Evolutionary conservation across 2,329 filamentous ascomycete genomes (phyloP).

Genomic region (Verticillium longisporum): DNA sequence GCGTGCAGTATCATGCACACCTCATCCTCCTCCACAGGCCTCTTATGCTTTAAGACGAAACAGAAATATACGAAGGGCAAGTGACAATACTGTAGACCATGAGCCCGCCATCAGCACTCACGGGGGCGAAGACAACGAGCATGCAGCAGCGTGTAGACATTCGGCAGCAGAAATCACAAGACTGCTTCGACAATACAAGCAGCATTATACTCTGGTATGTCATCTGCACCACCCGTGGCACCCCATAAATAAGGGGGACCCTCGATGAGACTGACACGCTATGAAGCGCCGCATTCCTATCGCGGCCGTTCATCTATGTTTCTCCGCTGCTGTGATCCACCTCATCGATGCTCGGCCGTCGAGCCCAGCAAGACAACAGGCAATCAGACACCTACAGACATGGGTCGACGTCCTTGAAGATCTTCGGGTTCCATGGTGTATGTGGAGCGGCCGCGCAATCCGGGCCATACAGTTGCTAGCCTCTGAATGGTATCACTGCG

Average conservation of each 20-base stretch:
- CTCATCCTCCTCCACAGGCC: constrained; percentile 15
- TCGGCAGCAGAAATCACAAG: constrained; percentile 13
- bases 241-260: no score
- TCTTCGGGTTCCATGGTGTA: constrained; percentile 9
- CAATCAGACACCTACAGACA: constrained; percentile 7
- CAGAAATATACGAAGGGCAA: neutral
- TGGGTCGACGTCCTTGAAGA: constrained; percentile 11
- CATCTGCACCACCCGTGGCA: no score
- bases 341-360: constrained; percentile 13
- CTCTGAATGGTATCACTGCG: constrained; percentile 11
- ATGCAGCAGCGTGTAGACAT: constrained; percentile 13
- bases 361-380: constrained; percentile 6
- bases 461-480: constrained; percentile 8
- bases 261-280: neutral
- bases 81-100: neutral
- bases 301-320: constrained; percentile 13
- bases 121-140: constrained; percentile 2
- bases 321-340: constrained; percentile 11
- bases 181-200: constrained; percentile 13
- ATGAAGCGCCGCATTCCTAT: constrained; percentile 13
- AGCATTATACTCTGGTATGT: constrained; percentile 14
- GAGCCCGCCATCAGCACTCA: neutral
- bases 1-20: constrained; percentile 15
- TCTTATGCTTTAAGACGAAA: constrained; percentile 4
- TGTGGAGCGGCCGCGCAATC: constrained; percentile 11